Base-by-base conservation (phyloP, 768 basidiomycete species). In the Strobilomyces echinocephalus region DNA sequence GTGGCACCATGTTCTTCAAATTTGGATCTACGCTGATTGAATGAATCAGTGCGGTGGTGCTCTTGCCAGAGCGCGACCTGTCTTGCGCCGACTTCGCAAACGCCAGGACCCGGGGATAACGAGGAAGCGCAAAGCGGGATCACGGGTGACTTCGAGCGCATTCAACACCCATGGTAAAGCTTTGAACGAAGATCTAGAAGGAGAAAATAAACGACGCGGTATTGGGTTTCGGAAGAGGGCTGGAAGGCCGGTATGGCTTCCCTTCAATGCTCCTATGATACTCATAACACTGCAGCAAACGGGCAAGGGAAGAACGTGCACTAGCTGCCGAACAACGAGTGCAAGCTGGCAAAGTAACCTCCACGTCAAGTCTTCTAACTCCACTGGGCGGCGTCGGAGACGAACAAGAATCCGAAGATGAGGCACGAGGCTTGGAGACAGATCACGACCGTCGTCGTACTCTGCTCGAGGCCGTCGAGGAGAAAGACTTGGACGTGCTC, bases 231-330 rank as follows among this genome's bases (percentile, higher is more conserved):
- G 90, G 35, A 91, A 85, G 72, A 77, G 80, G 58, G 88, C 87
- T 14, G 70, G 66, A 35, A 89, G 87, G 87, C 84, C 50, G 21
- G 73, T 58, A 51, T 14, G 11, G 16, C 20, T 34, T 52, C 14
- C 34, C n/a, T 36, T 50, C 33, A 28, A 2, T 6, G 33, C 12
- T 18, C 39, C 28, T 47, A 6, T 7, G 8, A 43, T 48, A 31
- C 5, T 54, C n/a, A 59, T 41, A 36, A 9, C 38, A 30, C 30
- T 49, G 36, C 62, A 93, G 90, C 65, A 89, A 89, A 65, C 78
- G 85, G 31, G 90, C 88, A 14, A 73, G 89, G 54, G 88, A 89
- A 59, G 87, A 89, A 64, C 78, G 89, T 52, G 89, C 88, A 2
- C 58, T 82, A 34, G 90, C 89, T n/a, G 81, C 79, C 8, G 87